Base-by-base conservation (phyloP, 257 asterid genomes). In the Nemophila menziesii region DNA sequence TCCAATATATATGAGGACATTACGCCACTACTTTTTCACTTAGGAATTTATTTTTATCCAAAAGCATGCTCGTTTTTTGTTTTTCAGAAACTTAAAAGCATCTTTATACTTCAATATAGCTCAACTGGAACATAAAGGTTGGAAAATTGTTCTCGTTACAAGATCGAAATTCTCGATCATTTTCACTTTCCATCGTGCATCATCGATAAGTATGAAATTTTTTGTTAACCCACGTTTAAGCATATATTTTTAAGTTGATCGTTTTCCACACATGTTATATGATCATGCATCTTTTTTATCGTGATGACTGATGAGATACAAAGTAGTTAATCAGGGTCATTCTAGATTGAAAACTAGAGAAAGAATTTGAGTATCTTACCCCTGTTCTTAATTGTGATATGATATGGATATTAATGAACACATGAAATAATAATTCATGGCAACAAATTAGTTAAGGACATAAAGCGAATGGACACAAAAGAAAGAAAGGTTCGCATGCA, bases 1-100 rank as follows among this genome's bases (percentile, higher is more conserved):
- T 44, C 47, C 55, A 49, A 27, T 45, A 5, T 29, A 29, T 29
- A 8, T 33, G 22, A 22, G 11, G 45, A 41, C 20, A 19, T 46
- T 53, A 44, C 37, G 12, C 24, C 6, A 2, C 23, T 46, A 20
- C 40, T 14, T 22, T 33, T 8, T 15, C 1, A 2, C 22, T 50
- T 5, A n/a, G 21, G 20, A 12, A 48, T 48, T 34, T 34, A 29
- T 12, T 34, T 48, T 48, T n/a, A n/a, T n/a, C n/a, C n/a, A n/a
- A n/a, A n/a, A n/a, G n/a, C n/a, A n/a, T n/a, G n/a, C n/a, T n/a
- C n/a, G n/a, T n/a, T n/a, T n/a, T n/a, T n/a, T n/a, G n/a, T n/a
- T n/a, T n/a, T n/a, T n/a, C n/a, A n/a, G n/a, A n/a, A 33, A 18
- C 36, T 23, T 47, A 11, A 27, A 11, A 29, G 36, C 36, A 29